Base-by-base conservation (phyloP, 768 basidiomycete species). In the Trametes elegans region DNA sequence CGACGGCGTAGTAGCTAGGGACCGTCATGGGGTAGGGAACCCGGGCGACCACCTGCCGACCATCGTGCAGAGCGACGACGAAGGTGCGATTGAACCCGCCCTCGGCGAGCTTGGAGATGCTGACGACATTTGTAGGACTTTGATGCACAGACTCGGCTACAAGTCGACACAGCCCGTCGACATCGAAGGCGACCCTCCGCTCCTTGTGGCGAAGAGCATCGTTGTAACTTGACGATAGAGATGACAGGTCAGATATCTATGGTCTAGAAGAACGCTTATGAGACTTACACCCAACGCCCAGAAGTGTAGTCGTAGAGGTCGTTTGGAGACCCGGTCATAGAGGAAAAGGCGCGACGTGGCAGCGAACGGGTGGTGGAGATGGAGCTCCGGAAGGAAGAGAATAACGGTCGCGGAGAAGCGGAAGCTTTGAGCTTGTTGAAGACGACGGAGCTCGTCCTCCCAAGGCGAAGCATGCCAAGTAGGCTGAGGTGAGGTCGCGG, bases 141-240 rank as follows among this genome's bases (percentile, higher is more conserved):
- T 67, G 71, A 61, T 56, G 41, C 11, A 78, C 70, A 29, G 76
- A 73, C 67, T 74, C 18, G 5, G 76, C 77, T 55, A 76, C 74
- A 64, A 79, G 74, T 68, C 68, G 72, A 71, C 67, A 27, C 18
- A 77, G 71, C 65, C 53, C 74, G 8, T 70, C 66, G 70, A 74
- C 70, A 38, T 79, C 52, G 69, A 79, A 79, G 14, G 58, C 68
- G 53, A 28, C 70, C 49, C 65, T 76, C 49, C 75, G 78, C 68
- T 81, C 78, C 69, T 57, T 63, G 58, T 62, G 77, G 63, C 76
- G 78, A 73, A 79, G 77, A 49, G 43, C 55, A 27, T 68, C 62
- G 44, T 70, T 70, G 47, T 16, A 24, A 13, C 64, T 65, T 54
- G 59, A 62, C 45, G 38, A 31, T 39, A 27, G 11, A 49, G 29